Evolutionary conservation across 805 yeast genomes (phyloP).

Genomic region (Pichia nanzhaoensis): DNA sequence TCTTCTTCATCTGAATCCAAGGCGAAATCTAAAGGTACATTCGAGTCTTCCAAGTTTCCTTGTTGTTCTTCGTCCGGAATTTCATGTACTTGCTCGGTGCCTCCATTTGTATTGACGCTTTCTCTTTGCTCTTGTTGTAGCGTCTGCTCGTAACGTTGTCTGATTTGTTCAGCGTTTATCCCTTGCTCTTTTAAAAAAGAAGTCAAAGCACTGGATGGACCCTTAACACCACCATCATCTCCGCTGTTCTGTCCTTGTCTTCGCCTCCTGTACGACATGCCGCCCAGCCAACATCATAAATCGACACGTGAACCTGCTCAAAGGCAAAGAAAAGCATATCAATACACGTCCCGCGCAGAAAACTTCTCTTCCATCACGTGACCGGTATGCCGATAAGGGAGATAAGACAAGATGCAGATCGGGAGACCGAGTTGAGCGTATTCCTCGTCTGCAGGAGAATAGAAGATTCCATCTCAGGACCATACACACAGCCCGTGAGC

Average conservation of each 20-base stretch:
- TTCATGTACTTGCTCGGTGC: conserved; percentile 16
- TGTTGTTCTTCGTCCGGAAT: conserved; percentile 10
- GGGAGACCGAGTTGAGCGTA: too few relatives aligned
- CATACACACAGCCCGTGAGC: too few relatives aligned
- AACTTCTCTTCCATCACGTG: too few relatives aligned
- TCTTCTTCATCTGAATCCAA: conserved; percentile 15
- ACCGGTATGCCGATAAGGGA: too few relatives aligned
- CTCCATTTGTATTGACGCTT: conserved; percentile 21
- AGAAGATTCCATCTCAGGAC: too few relatives aligned
- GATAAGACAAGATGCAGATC: too few relatives aligned
- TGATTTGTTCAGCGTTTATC: conserved; percentile 73
- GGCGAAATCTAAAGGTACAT: conserved; percentile 3
- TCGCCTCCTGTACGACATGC: conserved; percentile 24
- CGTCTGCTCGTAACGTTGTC: conserved; percentile 34
- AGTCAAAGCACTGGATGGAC: conserved; percentile 84
- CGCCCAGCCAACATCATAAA: too few relatives aligned
- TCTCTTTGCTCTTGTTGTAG: conserved; percentile 30
- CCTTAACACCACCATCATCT: conserved; percentile 28
- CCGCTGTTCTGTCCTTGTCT: conserved; percentile 9
- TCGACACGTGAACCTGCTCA: too few relatives aligned
- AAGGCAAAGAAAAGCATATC: too few relatives aligned
- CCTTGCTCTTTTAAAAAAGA: conserved; percentile 87
- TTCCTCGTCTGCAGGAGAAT: too few relatives aligned
- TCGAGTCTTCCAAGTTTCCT: conserved; percentile 14
- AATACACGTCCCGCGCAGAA: too few relatives aligned